These are phyloP conservation scores for Polygonum maritimum DNA, from an alignment of 148 eudicot genomes.

Conservation along the genomic window DNA sequence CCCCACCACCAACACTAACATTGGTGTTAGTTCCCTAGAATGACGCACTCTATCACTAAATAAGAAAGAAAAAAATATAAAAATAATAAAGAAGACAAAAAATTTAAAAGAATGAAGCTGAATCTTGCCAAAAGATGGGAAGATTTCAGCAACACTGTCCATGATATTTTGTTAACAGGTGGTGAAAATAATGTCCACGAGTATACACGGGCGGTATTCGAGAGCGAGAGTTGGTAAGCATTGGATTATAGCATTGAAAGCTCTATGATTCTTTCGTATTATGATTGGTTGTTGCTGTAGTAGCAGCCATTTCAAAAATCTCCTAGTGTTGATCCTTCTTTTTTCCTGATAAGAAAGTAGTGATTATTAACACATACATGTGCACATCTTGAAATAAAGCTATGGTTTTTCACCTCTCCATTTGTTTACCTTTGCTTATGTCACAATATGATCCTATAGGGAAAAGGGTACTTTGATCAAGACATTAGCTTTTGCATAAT, in stretches of 20 bases:
- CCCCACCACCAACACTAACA: background rate
- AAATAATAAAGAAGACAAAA: background rate
- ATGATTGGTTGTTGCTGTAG: background rate
- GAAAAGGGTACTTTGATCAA: background rate
- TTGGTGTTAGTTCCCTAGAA: background rate
- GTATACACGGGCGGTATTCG: background rate
- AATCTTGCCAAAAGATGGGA: conserved; percentile 8
- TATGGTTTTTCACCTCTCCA: conserved; percentile 3
- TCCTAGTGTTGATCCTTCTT: background rate
- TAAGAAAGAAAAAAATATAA: background rate
- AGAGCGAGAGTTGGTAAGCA: background rate
- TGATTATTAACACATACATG: background rate
- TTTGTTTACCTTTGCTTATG: background rate
- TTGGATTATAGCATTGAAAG: background rate
- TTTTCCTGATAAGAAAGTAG: conserved; percentile 9
- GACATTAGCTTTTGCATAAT: conserved; percentile 2
- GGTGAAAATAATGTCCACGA: background rate
- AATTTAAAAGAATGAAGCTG: background rate
- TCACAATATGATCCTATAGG: conserved; percentile 4
- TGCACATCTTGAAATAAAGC: conserved; percentile 5
- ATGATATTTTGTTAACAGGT: background rate
- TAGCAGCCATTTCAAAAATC: background rate
- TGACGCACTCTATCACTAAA: background rate
- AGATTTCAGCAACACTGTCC: background rate
- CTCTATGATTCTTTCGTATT: background rate